A percentile compares a stretch with the other conserved stretches of the same genome.
Conservation (phyloP, 441 rosid species). For the Rhodomyrtus psidioides region DNA sequence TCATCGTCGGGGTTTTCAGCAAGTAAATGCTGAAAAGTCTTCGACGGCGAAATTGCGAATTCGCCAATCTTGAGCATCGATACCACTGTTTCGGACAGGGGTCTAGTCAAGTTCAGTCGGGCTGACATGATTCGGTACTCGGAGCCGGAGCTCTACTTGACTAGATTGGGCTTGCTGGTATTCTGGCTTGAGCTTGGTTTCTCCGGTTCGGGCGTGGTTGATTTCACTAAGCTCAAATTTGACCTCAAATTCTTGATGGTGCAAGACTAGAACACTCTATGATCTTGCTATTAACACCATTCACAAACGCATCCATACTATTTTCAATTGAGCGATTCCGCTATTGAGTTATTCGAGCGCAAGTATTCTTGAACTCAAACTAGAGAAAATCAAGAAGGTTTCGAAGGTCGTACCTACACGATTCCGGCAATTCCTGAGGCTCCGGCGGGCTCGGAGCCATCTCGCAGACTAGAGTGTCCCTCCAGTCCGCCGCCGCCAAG, state of each 20-base stretch:
- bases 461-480: neutral
- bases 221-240: neutral
- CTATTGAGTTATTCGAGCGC: neutral
- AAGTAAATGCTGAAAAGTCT: no score
- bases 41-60: no score
- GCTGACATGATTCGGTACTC: fast-evolving
- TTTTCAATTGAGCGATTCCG: neutral
- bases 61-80: neutral
- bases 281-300: neutral
- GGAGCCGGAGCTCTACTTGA: neutral
- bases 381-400: no score
- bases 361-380: no score
- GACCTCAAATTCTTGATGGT: neutral
- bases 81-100: neutral
- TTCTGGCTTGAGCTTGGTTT: neutral
- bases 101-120: no score
- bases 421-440: neutral
- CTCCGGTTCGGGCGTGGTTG: neutral
- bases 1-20: neutral
- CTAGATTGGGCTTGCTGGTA: neutral
- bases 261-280: neutral
- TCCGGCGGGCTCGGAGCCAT: neutral
- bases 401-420: neutral
- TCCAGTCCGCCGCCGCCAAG: neutral
- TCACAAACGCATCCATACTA: neutral